Conservation (phyloP, 2,329 filamentous ascomycete genomes). For the Dactylellina drechsleri region DNA sequence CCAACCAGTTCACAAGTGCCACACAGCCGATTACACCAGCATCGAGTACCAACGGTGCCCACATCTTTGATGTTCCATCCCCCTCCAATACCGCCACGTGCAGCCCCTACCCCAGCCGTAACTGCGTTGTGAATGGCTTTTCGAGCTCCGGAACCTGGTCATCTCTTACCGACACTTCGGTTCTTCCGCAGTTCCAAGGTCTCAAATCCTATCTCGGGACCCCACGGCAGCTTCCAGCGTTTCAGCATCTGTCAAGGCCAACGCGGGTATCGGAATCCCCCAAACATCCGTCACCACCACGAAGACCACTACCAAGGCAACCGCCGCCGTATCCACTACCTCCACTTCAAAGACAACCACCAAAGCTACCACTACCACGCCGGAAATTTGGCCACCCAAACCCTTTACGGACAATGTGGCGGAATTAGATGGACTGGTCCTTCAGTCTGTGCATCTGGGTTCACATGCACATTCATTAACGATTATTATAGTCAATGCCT, state of each 20-base stretch:
- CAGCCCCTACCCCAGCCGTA: slow-evolving; percentile 24
- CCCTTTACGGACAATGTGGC: slow-evolving; percentile 35
- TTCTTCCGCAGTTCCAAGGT: slow-evolving; percentile 60
- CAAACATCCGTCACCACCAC: background rate
- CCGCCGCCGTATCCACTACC: background rate
- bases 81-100: slow-evolving; percentile 28
- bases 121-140: slow-evolving; percentile 43
- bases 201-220: slow-evolving; percentile 58
- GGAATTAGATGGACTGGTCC: slow-evolving; percentile 29
- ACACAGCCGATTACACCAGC: slow-evolving; percentile 61
- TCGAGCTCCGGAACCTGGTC: slow-evolving; percentile 59
- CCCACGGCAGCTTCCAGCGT: slow-evolving; percentile 59
- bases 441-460: slow-evolving; percentile 11
- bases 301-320: background rate
- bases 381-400: slow-evolving; percentile 55
- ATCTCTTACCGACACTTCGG: slow-evolving; percentile 58
- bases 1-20: slow-evolving; percentile 64
- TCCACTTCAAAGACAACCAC: background rate
- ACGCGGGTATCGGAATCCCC: slow-evolving; percentile 59
- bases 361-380: background rate
- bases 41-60: slow-evolving; percentile 23
- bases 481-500: slow-evolving; percentile 57
- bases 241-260: slow-evolving; percentile 58
- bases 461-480: slow-evolving; percentile 55
- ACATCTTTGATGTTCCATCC: slow-evolving; percentile 46